phyloP scores from a whole-genome alignment of 2,329 filamentous ascomycete genomes.

The Tolypocladium amazonense region DNA sequence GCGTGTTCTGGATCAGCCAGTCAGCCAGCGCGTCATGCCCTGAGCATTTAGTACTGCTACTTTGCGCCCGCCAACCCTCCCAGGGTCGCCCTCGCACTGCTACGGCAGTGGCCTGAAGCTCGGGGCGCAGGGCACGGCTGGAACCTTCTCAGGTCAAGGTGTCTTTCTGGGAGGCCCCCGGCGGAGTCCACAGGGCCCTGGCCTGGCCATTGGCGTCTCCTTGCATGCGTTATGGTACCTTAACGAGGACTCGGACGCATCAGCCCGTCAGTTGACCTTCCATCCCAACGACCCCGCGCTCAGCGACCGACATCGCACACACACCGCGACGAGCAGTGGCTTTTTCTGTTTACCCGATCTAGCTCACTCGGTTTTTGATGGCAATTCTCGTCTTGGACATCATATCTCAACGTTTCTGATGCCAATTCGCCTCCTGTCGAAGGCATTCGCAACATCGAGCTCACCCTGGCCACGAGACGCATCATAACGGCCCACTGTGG shows the following conservation, averaged over 20 bases:
- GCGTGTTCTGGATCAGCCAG: not conserved
- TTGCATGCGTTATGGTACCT: no score
- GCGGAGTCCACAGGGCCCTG: not conserved
- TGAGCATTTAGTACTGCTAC: not conserved
- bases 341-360: not conserved
- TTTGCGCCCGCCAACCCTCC: not conserved
- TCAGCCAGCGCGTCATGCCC: not conserved
- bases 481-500: constrained; percentile 6
- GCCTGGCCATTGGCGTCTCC: not conserved
- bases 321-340: not conserved
- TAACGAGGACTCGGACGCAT: no score
- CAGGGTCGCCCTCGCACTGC: not conserved
- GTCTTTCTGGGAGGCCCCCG: not conserved
- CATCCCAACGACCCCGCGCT: not conserved
- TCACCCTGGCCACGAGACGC: constrained; percentile 4
- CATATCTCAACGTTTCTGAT: not conserved
- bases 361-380: not conserved
- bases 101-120: not conserved
- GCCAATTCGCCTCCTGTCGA: not conserved
- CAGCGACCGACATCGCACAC: not conserved
- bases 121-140: not conserved
- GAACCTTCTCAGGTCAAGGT: not conserved
- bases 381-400: not conserved
- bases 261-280: not conserved
- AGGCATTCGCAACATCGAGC: not conserved